phyloP scores from a whole-genome alignment of 305 asterid genomes.

The Nicotiana rustica region DNA sequence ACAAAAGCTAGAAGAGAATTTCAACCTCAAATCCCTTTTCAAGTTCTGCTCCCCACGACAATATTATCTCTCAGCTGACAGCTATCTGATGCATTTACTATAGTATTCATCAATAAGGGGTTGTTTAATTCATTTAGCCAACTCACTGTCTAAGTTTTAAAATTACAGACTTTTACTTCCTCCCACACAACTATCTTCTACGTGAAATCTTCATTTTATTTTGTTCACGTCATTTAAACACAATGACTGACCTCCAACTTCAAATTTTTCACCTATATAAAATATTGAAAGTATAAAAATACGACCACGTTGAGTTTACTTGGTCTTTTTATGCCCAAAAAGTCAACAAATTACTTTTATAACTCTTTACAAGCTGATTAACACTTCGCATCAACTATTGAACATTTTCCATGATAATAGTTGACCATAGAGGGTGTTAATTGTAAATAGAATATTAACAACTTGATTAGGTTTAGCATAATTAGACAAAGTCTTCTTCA shows the following conservation, averaged over 20 bases:
- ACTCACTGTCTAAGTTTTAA: not conserved
- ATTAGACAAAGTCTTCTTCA: constrained; percentile 20
- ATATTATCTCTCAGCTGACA: not conserved
- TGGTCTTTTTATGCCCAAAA: not conserved
- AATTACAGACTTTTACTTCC: constrained; percentile 12
- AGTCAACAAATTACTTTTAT: constrained; percentile 4
- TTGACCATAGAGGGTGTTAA: constrained; percentile 17
- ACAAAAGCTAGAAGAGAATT: not conserved
- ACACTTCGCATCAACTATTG: constrained; percentile 7
- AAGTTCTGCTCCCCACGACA: constrained; percentile 23
- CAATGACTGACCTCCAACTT: constrained; percentile 30
- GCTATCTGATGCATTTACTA: not conserved
- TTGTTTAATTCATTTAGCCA: constrained; percentile 27
- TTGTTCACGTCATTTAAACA: constrained; percentile 16
- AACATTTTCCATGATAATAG: constrained; percentile 6
- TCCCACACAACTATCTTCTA: not conserved
- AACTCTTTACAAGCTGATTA: not conserved
- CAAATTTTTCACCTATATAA: constrained; percentile 1
- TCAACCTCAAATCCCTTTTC: not conserved
- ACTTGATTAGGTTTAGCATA: not conserved
- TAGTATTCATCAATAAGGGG: not conserved
- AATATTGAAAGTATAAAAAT: not conserved
- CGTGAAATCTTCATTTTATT: constrained; percentile 22
- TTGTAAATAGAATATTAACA: not conserved
- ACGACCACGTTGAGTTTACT: constrained; percentile 10